phyloP scores from a whole-genome alignment of 2,329 filamentous ascomycete species.

The Exophiala phaeomuriformis region DNA sequence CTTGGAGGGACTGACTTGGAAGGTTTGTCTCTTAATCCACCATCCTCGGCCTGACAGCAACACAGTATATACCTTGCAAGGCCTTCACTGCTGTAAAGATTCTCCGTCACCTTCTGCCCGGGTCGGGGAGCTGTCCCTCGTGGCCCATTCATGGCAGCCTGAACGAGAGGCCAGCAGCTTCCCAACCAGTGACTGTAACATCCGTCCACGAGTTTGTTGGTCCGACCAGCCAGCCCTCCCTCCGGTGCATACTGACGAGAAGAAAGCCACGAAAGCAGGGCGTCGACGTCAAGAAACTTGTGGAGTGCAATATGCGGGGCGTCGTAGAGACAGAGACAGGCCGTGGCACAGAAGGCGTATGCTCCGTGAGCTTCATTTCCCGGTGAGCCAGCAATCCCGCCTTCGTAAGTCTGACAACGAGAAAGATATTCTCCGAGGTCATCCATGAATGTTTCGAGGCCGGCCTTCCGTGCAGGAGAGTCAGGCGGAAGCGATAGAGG shows the following conservation, averaged over 20 bases:
- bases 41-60: constrained; percentile 72
- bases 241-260: constrained; percentile 84
- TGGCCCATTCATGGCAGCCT: constrained; percentile 62
- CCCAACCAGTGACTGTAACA: constrained; percentile 99
- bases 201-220: constrained; percentile 95
- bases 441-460: constrained; percentile 60
- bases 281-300: constrained; percentile 67
- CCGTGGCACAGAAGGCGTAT: constrained; percentile 91
- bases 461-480: constrained; percentile 56
- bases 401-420: constrained; percentile 76
- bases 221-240: constrained; percentile 85
- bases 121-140: constrained; percentile 27
- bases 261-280: constrained; percentile 79
- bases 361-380: constrained; percentile 90
- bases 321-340: constrained; percentile 78
- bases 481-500: constrained; percentile 70
- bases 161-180: constrained; percentile 84
- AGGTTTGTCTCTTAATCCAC: constrained; percentile 89
- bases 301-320: constrained; percentile 66
- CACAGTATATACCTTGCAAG: constrained; percentile 81
- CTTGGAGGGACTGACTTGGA: constrained; percentile 58
- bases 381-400: constrained; percentile 79
- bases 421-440: constrained; percentile 72
- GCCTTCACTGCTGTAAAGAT: constrained; percentile 71
- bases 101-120: constrained; percentile 19